Conservation (phyloP, 2,329 filamentous ascomycete genomes). For the Pseudogymnoascus sp. region DNA sequence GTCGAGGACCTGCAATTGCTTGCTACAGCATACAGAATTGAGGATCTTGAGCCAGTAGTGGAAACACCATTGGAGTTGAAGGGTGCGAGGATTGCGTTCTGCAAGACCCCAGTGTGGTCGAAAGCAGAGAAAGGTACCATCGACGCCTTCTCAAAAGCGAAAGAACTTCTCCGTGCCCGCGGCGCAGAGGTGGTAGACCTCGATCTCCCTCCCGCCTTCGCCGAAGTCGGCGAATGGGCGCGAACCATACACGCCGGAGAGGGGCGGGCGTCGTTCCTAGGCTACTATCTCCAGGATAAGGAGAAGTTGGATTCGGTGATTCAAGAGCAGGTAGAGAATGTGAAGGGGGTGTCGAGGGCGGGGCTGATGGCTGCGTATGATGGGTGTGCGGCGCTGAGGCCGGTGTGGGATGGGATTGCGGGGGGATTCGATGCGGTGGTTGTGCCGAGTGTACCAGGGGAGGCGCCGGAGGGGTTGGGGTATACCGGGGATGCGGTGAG, state of each 20-base stretch:
- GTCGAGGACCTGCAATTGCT: conserved; percentile 51
- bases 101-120: conserved; percentile 44
- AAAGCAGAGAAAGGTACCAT: conserved; percentile 37
- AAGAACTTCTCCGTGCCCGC: conserved; percentile 31
- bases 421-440: conserved; percentile 45
- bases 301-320: conserved; percentile 38
- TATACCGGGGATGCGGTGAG: conserved; percentile 47
- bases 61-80: conserved; percentile 29
- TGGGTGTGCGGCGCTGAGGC: conserved; percentile 42
- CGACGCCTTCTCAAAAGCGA: conserved; percentile 34
- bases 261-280: conserved; percentile 42
- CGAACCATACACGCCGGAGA: conserved; percentile 41
- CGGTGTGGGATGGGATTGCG: conserved; percentile 44
- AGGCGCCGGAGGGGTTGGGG: conserved; percentile 45
- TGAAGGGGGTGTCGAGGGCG: conserved; percentile 33
- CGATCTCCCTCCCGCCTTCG: conserved; percentile 41
- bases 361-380: conserved; percentile 47
- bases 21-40: conserved; percentile 42
- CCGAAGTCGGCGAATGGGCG: conserved; percentile 43
- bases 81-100: conserved; percentile 45
- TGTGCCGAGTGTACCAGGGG: conserved; percentile 49
- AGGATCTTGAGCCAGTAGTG: conserved; percentile 37
- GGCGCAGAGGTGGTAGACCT: conserved; percentile 51
- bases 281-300: conserved; percentile 41
- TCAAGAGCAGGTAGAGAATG: conserved; percentile 43